Conservation (phyloP, 2,329 filamentous ascomycete species). For the Reticulascus tulasneorum region DNA sequence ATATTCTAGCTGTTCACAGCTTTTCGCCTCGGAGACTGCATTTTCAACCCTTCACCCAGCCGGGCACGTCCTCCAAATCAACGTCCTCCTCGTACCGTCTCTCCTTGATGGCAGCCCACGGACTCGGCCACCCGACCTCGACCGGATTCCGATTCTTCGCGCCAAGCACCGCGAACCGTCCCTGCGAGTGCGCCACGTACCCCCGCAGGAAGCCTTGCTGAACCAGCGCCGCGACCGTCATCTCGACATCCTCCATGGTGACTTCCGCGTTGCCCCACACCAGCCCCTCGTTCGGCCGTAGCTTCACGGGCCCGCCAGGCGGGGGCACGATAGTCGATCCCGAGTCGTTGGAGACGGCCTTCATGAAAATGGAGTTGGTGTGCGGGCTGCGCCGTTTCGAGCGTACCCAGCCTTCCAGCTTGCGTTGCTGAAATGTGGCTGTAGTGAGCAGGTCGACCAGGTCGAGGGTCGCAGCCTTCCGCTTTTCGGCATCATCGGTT, state of each 20-base stretch:
- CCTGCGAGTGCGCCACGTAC: slow-evolving; percentile 74
- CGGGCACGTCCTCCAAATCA: slow-evolving; percentile 65
- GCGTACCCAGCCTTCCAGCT: slow-evolving; percentile 55
- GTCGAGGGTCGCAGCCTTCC: slow-evolving; percentile 70
- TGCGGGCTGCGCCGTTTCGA: slow-evolving; percentile 31
- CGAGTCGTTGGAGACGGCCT: slow-evolving; percentile 44
- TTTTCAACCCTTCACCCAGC: slow-evolving; percentile 60
- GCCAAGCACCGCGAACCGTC: slow-evolving; percentile 78
- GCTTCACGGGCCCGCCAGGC: slow-evolving; percentile 40
- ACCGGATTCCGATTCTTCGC: slow-evolving; percentile 61
- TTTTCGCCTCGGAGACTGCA: background rate
- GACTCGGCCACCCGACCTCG: slow-evolving; percentile 69
- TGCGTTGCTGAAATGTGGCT: slow-evolving; percentile 61
- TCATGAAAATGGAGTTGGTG: slow-evolving; percentile 50
- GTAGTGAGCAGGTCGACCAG: slow-evolving; percentile 63
- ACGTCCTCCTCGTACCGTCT: slow-evolving; percentile 55
- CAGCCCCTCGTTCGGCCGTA: slow-evolving; percentile 55
- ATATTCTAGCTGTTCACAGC: background rate
- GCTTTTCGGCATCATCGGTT: slow-evolving; percentile 40
- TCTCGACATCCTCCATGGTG: slow-evolving; percentile 66
- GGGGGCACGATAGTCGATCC: slow-evolving; percentile 43
- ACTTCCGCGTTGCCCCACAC: slow-evolving; percentile 61
- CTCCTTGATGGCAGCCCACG: slow-evolving; percentile 64
- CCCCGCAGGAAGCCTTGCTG: slow-evolving; percentile 79
- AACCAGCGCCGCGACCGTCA: slow-evolving; percentile 70